Base-by-base conservation (phyloP, 1,284 basidiomycete species). In the Mycosarcoma mackinlayi region DNA sequence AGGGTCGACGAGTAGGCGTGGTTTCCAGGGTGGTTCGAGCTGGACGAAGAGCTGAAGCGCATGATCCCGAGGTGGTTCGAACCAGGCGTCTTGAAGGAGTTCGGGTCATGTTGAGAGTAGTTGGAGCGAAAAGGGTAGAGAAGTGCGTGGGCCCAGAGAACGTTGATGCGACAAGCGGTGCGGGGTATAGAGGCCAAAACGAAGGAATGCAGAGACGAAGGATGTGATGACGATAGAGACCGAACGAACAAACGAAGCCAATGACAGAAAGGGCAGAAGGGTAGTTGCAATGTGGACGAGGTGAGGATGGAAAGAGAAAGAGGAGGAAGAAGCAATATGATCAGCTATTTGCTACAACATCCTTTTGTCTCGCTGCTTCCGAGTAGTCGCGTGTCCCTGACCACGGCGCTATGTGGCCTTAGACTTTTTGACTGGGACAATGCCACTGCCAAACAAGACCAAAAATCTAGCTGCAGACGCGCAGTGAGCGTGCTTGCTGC, bases 21-120 rank as follows among this genome's bases (percentile, higher is more conserved):
- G n/a, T n/a, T n/a, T n/a, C n/a, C n/a, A n/a, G n/a, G n/a, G n/a
- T n/a, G n/a, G n/a, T n/a, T n/a, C n/a, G n/a, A 34, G 33, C 45
- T 64, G n/a, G 57, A 48, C 9, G 63, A 61, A 19, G 58, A 57
- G 49, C 40, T 47, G 48, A 59, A 44, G 5, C 39, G 30, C 27
- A 16, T 55, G 62, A 23, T 65, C 68, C 27, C 5, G 68, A 63
- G 5, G 55, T 35, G n/a, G 55, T 46, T 7, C 63, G 46, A 16
- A 51, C 38, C 21, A 61, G 35, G 13, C 67, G 57, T 42, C 58
- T 58, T 19, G 67, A 65, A 13, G 61, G 57, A 14, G 58, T 71
- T 13, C 50, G 47, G 24, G 62, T 47, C 44, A 61, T 55, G 23
- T 19, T 57, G 42, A 52, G 52, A 49, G 53, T 61, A 64, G 67